Conservation (phyloP, 768 basidiomycete species). For the Russula lepida region DNA sequence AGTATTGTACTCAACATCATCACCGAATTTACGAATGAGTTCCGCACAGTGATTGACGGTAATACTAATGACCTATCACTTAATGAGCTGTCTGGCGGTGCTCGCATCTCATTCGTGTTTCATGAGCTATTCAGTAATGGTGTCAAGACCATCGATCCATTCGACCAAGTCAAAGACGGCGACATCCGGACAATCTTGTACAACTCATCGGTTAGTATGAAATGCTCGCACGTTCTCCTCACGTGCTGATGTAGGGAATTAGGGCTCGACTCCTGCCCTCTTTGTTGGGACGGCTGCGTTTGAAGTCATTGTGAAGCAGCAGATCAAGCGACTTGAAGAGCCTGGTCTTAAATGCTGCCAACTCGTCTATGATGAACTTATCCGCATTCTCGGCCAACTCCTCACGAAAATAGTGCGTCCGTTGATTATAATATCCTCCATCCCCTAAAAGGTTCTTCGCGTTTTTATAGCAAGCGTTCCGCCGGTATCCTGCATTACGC, state of each 20-base stretch:
- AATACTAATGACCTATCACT: constrained; percentile 91
- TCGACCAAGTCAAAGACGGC: constrained; percentile 97
- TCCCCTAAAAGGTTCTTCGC: neutral
- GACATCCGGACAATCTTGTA: constrained; percentile 94
- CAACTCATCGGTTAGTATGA: constrained; percentile 80
- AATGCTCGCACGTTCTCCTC: neutral
- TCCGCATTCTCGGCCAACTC: constrained; percentile 88
- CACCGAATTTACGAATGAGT: constrained; percentile 96
- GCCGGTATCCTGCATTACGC: constrained; percentile 90
- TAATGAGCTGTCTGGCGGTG: constrained; percentile 97
- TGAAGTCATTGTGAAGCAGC: constrained; percentile 98
- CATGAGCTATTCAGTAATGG: constrained; percentile 98
- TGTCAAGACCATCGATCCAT: constrained; percentile 92
- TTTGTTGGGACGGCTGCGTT: constrained; percentile 98
- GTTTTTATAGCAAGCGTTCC: constrained; percentile 73
- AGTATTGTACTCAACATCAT: constrained; percentile 95
- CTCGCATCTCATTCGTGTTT: constrained; percentile 97
- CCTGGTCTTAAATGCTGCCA: constrained; percentile 91
- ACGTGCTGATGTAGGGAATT: neutral
- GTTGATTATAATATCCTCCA: neutral
- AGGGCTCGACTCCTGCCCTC: constrained; percentile 93
- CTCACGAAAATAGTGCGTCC: constrained; percentile 76
- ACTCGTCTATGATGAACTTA: constrained; percentile 94
- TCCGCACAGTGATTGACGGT: constrained; percentile 94
- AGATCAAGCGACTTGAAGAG: constrained; percentile 94